Conservation (phyloP, 2,329 filamentous ascomycete species). For the Bertia moriformis region DNA sequence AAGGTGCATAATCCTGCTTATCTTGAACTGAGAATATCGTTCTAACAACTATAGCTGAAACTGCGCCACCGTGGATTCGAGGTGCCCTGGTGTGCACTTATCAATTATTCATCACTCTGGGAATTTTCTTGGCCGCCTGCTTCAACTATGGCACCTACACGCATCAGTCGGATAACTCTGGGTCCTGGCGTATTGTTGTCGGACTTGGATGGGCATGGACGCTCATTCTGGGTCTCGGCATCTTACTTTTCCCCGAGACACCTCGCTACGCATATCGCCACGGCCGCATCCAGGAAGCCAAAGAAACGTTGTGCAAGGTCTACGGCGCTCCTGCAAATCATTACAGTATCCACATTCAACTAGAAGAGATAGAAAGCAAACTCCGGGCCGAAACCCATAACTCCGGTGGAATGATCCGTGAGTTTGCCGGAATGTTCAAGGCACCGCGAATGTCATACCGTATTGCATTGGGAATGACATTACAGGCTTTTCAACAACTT, state of each 20-base stretch:
- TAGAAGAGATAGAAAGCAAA: background rate
- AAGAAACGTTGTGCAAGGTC: background rate
- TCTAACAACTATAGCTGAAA: too few relatives aligned
- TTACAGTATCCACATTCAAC: background rate
- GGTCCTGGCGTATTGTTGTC: slow-evolving; percentile 14
- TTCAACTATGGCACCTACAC: slow-evolving; percentile 25
- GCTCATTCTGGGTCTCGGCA: slow-evolving; percentile 33
- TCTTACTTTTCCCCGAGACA: slow-evolving; percentile 37
- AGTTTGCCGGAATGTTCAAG: background rate
- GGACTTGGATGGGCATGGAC: slow-evolving; percentile 38
- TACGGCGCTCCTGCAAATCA: background rate
- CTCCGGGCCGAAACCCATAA: background rate
- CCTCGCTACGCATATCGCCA: slow-evolving; percentile 43
- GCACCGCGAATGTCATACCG: slow-evolving; percentile 28
- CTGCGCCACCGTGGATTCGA: background rate
- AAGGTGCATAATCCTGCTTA: too few relatives aligned
- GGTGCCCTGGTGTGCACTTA: slow-evolving; percentile 18
- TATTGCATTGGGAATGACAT: slow-evolving; percentile 22
- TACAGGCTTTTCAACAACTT: slow-evolving; percentile 28
- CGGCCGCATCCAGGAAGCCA: slow-evolving; percentile 31
- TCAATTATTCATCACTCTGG: slow-evolving; percentile 28
- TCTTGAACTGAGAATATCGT: too few relatives aligned
- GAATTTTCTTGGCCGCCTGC: slow-evolving; percentile 27
- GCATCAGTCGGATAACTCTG: slow-evolving; percentile 5
- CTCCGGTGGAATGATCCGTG: background rate